phyloP scores from a whole-genome alignment of 2,329 filamentous ascomycete species.

The Penicillium sp. region DNA sequence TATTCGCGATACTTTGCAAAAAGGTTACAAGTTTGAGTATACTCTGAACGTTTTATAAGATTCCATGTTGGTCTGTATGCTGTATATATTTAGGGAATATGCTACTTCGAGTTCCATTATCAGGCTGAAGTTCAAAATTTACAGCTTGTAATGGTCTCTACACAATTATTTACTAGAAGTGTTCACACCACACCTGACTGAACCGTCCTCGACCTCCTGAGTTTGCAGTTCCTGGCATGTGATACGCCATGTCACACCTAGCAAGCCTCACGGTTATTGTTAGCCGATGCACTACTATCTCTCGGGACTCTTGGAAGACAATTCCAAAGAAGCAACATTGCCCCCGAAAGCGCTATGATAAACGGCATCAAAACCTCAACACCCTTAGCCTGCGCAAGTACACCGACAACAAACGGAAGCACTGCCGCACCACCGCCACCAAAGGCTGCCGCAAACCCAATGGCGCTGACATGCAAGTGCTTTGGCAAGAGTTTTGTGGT shows the following conservation, averaged over 20 bases:
- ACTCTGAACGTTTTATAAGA: too few species aligned
- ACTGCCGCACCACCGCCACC: slow-evolving; percentile 67
- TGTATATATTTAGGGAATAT: not conserved
- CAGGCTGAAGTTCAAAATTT: not conserved
- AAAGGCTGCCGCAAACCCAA: slow-evolving; percentile 71
- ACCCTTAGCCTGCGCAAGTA: slow-evolving; percentile 54
- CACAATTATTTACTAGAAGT: not conserved
- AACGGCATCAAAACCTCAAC: slow-evolving; percentile 61
- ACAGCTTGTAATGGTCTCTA: not conserved
- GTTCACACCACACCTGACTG: not conserved
- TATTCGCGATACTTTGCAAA: too few species aligned
- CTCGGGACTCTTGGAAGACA: not conserved
- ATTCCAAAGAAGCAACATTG: slow-evolving; percentile 52
- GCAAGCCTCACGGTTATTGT: not conserved
- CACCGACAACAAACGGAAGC: slow-evolving; percentile 46
- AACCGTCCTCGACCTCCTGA: not conserved
- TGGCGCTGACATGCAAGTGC: slow-evolving; percentile 66
- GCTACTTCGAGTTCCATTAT: not conserved
- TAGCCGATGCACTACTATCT: not conserved
- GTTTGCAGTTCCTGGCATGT: not conserved
- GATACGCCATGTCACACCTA: not conserved
- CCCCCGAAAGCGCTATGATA: slow-evolving; percentile 53
- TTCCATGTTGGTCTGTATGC: not conserved
- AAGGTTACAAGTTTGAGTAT: too few species aligned
- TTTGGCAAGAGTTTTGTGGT: slow-evolving; percentile 67